phyloP scores from a whole-genome alignment of 305 asterid genomes.

The Salvia sclarea region DNA sequence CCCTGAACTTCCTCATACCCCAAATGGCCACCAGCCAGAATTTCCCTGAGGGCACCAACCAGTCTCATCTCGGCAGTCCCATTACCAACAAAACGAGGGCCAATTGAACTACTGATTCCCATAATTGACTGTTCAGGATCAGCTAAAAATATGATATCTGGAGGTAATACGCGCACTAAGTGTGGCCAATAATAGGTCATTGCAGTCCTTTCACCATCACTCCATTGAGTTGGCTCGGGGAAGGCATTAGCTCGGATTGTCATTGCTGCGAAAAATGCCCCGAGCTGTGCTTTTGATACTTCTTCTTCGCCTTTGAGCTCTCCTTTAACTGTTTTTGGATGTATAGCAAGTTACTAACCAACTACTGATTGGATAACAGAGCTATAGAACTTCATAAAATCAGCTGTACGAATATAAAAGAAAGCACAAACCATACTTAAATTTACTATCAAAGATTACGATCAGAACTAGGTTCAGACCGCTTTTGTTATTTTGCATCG shows the following conservation, averaged over 20 bases:
- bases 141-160: slow-evolving; percentile 76
- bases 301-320: slow-evolving; percentile 74
- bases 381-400: neutral
- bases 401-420: neutral
- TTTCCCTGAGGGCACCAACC: slow-evolving; percentile 95
- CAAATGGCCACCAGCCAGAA: slow-evolving; percentile 92
- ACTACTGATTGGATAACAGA: slow-evolving; percentile 8
- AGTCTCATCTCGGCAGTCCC: slow-evolving; percentile 88
- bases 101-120: slow-evolving; percentile 77
- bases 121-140: slow-evolving; percentile 91
- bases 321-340: slow-evolving; percentile 59
- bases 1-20: slow-evolving; percentile 99
- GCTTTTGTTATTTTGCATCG: neutral
- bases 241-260: slow-evolving; percentile 91
- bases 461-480: neutral
- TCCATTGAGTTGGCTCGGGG: slow-evolving; percentile 96
- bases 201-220: slow-evolving; percentile 92
- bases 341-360: slow-evolving; percentile 19
- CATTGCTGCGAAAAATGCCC: slow-evolving; percentile 96
- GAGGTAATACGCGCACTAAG: slow-evolving; percentile 66
- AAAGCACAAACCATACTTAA: neutral
- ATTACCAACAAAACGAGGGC: slow-evolving; percentile 76
- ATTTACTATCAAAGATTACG: slow-evolving; percentile 4
- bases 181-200: slow-evolving; percentile 87
- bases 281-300: slow-evolving; percentile 90